Evolutionary conservation across 164 flowering plant genomes (phyloP).

Genomic region (Kingdonia uniflora): DNA sequence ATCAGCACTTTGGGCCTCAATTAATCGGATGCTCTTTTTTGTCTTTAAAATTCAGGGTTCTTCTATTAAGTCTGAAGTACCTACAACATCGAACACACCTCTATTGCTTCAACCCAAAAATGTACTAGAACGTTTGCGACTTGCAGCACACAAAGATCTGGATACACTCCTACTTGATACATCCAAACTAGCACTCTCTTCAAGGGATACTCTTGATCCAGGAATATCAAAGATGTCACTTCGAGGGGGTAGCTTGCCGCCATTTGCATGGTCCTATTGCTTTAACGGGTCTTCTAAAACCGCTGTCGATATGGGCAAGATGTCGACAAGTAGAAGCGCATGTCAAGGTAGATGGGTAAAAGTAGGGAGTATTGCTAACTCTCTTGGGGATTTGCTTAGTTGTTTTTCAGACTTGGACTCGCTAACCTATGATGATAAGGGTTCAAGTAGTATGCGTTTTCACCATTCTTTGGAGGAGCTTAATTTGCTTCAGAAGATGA

Average conservation of each 20-base stretch:
- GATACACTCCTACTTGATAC: constrained; percentile 59
- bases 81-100: constrained; percentile 17
- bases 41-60: too few relatives aligned
- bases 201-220: constrained; percentile 31
- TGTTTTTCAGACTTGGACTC: constrained; percentile 41
- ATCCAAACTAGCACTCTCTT: constrained; percentile 17
- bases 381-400: constrained; percentile 22
- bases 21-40: too few relatives aligned
- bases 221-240: constrained; percentile 31
- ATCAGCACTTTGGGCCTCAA: too few relatives aligned
- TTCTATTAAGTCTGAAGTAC: constrained; percentile 4
- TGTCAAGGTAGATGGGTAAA: constrained; percentile 70
- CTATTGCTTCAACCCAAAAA: constrained; percentile 36
- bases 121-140: constrained; percentile 44
- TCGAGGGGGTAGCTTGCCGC: constrained; percentile 45
- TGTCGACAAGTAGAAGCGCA: constrained; percentile 32
- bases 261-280: constrained; percentile 80
- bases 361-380: constrained; percentile 27
- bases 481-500: not conserved
- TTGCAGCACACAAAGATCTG: constrained; percentile 63
- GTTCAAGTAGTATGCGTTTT: constrained; percentile 5
- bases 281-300: constrained; percentile 45
- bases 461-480: constrained; percentile 1
- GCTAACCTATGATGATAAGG: constrained; percentile 32
- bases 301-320: constrained; percentile 43